Evolutionary conservation across 768 basidiomycete species (phyloP).

Genomic region (Kockovaella imperatae): DNA sequence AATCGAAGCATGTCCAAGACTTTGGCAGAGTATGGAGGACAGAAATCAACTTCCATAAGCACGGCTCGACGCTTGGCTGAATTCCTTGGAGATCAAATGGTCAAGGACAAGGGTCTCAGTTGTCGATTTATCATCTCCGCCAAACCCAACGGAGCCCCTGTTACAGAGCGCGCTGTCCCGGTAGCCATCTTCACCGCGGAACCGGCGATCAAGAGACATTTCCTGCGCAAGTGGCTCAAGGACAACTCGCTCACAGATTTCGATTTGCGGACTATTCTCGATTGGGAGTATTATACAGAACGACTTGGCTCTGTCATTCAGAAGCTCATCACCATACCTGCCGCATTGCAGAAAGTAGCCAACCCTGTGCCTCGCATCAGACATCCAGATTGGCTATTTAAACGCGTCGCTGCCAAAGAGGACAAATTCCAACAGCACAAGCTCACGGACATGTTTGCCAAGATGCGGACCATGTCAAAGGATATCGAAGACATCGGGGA

Average conservation of each 20-base stretch:
- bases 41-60: conserved; percentile 97
- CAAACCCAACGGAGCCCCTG: conserved; percentile 82
- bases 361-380: conserved; percentile 93
- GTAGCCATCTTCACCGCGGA: conserved; percentile 97
- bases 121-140: conserved; percentile 99
- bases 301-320: conserved; percentile 95
- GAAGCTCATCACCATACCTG: conserved; percentile 97
- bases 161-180: conserved; percentile 93
- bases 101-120: conserved; percentile 96
- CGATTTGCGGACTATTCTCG: conserved; percentile 85
- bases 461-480: conserved; percentile 32
- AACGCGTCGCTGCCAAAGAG: conserved; percentile 74
- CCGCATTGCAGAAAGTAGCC: conserved; percentile 91
- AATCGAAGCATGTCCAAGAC: conserved; percentile 97
- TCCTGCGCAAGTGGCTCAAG: conserved; percentile 93
- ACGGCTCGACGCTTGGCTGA: conserved; percentile 91
- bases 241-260: conserved; percentile 80
- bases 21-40: conserved; percentile 85
- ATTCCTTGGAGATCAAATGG: conserved; percentile 96
- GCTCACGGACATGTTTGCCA: conserved; percentile 81
- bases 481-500: conserved; percentile 61
- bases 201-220: conserved; percentile 76
- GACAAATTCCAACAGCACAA: conserved; percentile 99
- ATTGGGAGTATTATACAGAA: conserved; percentile 98
- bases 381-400: conserved; percentile 95